Base-by-base conservation (phyloP, 2,329 filamentous ascomycete species). In the Penicillium brevicompactum region DNA sequence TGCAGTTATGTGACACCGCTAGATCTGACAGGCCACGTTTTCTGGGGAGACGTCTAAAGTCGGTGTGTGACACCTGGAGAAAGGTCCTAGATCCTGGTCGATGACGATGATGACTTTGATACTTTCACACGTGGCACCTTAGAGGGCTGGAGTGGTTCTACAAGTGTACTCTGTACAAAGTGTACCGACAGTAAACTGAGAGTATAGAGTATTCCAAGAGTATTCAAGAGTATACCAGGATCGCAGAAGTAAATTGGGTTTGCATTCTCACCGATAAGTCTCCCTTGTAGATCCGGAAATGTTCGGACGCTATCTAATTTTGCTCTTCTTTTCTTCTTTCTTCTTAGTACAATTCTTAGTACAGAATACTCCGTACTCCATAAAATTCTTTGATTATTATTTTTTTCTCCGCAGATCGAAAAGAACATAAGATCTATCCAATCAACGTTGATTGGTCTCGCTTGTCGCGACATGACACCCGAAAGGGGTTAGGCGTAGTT, bases 391-490 rank as follows among this genome's bases (percentile, higher is more conserved):
- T 18, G 18, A 34, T 11, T 34, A 8, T 34, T 2, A 11, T 34
- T 34, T 34, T 34, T 32, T 31, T 47, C 42, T 46, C 42, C 32
- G 48, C 48, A 51, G 30, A 51, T 21, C 31, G 16, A 38, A 41
- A 46, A 38, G 49, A 46, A 51, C 40, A 30, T 42, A 45, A 38
- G 45, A 40, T 50, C 24, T 11, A 5, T 34, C 52, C 52, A 54
- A 54, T 54, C 52, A 54, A 8, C 24, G 22, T 4, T 11, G 13
- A 16, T 45, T 5, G 46, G 43, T 22, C 38, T 58, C 57, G 64
- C 57, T 59, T 59, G 62, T 67, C 66, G 65, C 62, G 43, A 67
- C 61, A 67, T 68, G 42, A 27, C 57, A 49, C 64, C 61, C 42
- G 44, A 62, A 57, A n/a, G 0, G 41, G 60, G 50, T 18, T 34